Evolutionary conservation across 2,329 filamentous ascomycete species (phyloP), one percentile per base, ranked within the genome.

Genomic region (Atkinsonella hypoxylon): DNA sequence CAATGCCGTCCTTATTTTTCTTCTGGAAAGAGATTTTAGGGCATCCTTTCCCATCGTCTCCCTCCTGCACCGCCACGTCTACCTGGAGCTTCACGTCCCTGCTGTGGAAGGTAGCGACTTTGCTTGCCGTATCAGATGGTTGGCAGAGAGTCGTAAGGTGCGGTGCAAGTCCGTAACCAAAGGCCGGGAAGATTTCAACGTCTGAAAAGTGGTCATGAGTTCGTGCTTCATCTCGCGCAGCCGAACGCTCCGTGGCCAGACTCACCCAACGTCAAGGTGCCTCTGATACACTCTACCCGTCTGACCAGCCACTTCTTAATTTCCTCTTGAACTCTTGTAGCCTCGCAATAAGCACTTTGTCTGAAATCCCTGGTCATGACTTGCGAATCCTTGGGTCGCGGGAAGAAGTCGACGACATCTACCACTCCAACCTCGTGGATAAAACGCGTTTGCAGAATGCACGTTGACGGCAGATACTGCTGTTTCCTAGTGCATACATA

Each of bases 361-460:
- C 67, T 74, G 53, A 66, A 65, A 7, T 65, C 65, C 56, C 71
- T 71, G 48, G 70, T 67, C 17, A 79, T 64, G 30, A 81, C 74
- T 40, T 70, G 69, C 32, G 75, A 74, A 47, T 74, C 78, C 60
- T 78, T 81, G 11, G 84, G 83, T 1, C 85, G 75, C 0, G 85
- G 85, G 56, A 89, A 88, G 67, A 88, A 89, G 62, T 89, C 85
- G 15, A 86, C 72, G 31, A 89, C 63, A 50, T 86, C 83, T 11
- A 85, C 78, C 0, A 88, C 85, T 1, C 85, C 86, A 51, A 85
- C 78, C 57, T 89, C 85, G 55, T 84, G 78, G 55, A 88, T 83
- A 63, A 85, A 89, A n/a, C 85, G 75, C 1, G 86, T 89, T 63
- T 88, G 82, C 2, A 89, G 70, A 53, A 89, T 83, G 58, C 86